These are phyloP conservation scores for Astrephomene gubernaculifera DNA, from an alignment of 139 green algal species.

Conservation along the genomic window DNA sequence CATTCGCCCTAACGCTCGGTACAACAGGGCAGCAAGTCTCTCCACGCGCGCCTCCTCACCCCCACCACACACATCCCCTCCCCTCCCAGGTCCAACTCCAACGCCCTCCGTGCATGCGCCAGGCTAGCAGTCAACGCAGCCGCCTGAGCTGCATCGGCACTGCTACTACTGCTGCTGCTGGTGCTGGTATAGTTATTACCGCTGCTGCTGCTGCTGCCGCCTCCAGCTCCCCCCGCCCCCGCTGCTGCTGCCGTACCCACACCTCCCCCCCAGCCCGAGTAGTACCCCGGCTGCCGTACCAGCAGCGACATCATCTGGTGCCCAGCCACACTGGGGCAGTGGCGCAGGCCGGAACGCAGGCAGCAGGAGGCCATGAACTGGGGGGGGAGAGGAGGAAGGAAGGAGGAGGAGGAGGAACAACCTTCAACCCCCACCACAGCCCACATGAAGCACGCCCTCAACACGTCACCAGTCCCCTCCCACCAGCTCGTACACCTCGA, in stretches of 20 bases:
- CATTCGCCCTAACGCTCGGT: too few relatives aligned
- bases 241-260: background rate
- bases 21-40: too few relatives aligned
- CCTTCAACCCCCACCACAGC: too few relatives aligned
- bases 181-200: too few relatives aligned
- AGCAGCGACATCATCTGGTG: constrained; percentile 43
- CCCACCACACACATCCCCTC: too few relatives aligned
- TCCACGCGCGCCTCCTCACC: too few relatives aligned
- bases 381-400: background rate
- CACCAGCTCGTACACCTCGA: too few relatives aligned
- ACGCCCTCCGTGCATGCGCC: constrained; percentile 3
- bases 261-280: background rate
- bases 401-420: background rate
- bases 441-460: too few relatives aligned
- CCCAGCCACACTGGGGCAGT: background rate
- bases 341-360: constrained; percentile 6
- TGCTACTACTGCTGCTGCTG: background rate
- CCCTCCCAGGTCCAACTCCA: constrained; percentile 35
- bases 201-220: too few relatives aligned
- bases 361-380: constrained; percentile 36
- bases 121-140: constrained; percentile 11
- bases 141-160: background rate
- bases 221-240: background rate
- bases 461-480: too few relatives aligned
- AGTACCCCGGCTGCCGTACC: constrained; percentile 29